A percentile compares a stretch with the other conserved stretches of the same genome.
Conservation (phyloP, 2,329 filamentous ascomycete genomes). For the Beauveria varroae region DNA sequence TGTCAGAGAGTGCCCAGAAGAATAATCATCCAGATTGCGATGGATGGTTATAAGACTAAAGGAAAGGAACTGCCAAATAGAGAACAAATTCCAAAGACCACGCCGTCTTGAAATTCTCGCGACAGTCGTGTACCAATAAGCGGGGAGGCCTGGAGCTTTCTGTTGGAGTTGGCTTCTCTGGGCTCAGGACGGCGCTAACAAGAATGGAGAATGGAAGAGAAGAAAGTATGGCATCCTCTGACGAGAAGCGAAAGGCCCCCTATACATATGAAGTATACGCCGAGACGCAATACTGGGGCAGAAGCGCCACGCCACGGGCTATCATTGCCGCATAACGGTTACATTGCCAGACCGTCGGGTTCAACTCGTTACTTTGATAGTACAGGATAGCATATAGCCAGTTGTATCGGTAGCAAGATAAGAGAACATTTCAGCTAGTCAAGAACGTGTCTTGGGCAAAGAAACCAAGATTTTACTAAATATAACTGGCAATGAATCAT, state of each 20-base stretch:
- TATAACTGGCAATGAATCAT: neutral
- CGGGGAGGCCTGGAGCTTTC: neutral
- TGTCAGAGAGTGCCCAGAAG: conserved; percentile 1
- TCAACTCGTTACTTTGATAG: neutral
- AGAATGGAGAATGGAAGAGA: neutral
- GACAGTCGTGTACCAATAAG: conserved; percentile 1
- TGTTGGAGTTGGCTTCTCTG: neutral
- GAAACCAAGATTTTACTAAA: neutral
- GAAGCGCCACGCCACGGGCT: conserved; percentile 7
- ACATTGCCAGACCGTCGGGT: conserved; percentile 5
- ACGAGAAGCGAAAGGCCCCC: neutral
- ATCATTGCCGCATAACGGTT: conserved; percentile 1
- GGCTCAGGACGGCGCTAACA: conserved; percentile 3
- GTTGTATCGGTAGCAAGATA: neutral
- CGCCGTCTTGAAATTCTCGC: conserved; percentile 1
- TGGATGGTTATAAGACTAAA: neutral
- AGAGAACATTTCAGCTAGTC: neutral
- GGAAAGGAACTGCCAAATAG: too few relatives aligned
- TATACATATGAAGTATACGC: conserved; percentile 10
- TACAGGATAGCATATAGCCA: neutral
- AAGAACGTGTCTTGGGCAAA: neutral
- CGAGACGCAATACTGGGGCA: conserved; percentile 10
- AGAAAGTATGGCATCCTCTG: neutral
- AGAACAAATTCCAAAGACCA: neutral
- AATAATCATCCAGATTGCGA: neutral